phyloP scores from a whole-genome alignment of 768 basidiomycete genomes.

The Lactarius vividus region DNA sequence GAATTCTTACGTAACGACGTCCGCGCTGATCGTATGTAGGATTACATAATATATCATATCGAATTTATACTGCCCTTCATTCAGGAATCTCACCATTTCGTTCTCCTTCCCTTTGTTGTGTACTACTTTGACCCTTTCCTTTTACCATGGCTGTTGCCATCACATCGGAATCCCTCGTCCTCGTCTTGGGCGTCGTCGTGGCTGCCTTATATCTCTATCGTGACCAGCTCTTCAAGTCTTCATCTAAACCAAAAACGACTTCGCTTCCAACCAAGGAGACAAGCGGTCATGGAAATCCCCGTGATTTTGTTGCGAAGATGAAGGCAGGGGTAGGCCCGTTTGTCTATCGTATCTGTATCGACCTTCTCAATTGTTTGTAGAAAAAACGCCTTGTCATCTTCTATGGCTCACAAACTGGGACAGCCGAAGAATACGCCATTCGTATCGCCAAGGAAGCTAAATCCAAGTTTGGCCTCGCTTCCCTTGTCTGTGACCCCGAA shows the following conservation, averaged over 20 bases:
- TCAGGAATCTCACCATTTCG: slow-evolving; percentile 20
- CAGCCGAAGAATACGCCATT: slow-evolving; percentile 97
- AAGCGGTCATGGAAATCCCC: slow-evolving; percentile 81
- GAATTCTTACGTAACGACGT: slow-evolving; percentile 5
- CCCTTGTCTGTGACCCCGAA: slow-evolving; percentile 96
- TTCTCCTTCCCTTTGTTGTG: slow-evolving; percentile 12
- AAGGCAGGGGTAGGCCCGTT: slow-evolving; percentile 72
- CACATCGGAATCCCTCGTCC: slow-evolving; percentile 69
- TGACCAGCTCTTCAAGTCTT: slow-evolving; percentile 70
- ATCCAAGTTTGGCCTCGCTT: slow-evolving; percentile 90
- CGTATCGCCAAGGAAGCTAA: slow-evolving; percentile 98
- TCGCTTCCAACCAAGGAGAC: slow-evolving; percentile 37
- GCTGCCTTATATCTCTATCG: slow-evolving; percentile 82
- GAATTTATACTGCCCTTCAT: slow-evolving; percentile 11
- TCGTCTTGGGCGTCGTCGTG: slow-evolving; percentile 69
- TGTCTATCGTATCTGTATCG: slow-evolving; percentile 7
- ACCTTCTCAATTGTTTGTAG: slow-evolving; percentile 40
- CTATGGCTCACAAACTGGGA: slow-evolving; percentile 98
- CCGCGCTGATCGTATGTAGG: not conserved
- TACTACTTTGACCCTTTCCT: slow-evolving; percentile 8
- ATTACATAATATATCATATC: slow-evolving; percentile 3
- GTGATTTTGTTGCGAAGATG: slow-evolving; percentile 95
- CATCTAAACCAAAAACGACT: slow-evolving; percentile 54
- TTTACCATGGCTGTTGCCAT: slow-evolving; percentile 54
- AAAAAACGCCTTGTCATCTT: slow-evolving; percentile 97